phyloP scores from a whole-genome alignment of 768 basidiomycete species.

The Rubroboletus pulcherrimus region DNA sequence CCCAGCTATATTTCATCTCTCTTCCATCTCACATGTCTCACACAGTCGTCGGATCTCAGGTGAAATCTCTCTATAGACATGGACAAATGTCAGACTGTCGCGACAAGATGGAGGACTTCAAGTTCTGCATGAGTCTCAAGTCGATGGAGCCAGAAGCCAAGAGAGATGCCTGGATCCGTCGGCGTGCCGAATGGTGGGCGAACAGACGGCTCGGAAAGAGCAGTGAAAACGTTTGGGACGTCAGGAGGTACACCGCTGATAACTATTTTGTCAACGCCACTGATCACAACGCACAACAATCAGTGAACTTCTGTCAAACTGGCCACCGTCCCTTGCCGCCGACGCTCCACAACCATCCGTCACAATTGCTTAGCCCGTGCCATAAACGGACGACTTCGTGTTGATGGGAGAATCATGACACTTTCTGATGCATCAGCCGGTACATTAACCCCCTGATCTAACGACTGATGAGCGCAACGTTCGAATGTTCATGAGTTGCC shows the following conservation, averaged over 20 bases:
- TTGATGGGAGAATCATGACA: background rate
- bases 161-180: slow-evolving; percentile 78
- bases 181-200: slow-evolving; percentile 96
- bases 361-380: slow-evolving; percentile 19
- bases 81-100: slow-evolving; percentile 71
- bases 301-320: slow-evolving; percentile 25
- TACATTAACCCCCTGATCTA: background rate
- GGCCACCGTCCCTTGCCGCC: slow-evolving; percentile 27
- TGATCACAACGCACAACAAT: background rate
- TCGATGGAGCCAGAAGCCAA: slow-evolving; percentile 71
- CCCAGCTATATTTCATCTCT: background rate
- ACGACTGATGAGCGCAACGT: background rate
- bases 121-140: slow-evolving; percentile 88
- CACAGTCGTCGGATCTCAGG: slow-evolving; percentile 72
- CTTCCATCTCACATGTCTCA: slow-evolving; percentile 10
- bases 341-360: slow-evolving; percentile 16
- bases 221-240: slow-evolving; percentile 94
- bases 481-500: background rate
- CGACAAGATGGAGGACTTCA: slow-evolving; percentile 85
- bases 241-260: slow-evolving; percentile 64
- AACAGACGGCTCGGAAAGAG: slow-evolving; percentile 66
- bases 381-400: background rate
- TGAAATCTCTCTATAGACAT: slow-evolving; percentile 83
- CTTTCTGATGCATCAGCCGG: background rate
- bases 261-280: background rate